Percentiles rank a stretch among this genome's conserved stretches.
phyloP scores from a whole-genome alignment of 331 rosid species.

The Dryas integrifolia region DNA sequence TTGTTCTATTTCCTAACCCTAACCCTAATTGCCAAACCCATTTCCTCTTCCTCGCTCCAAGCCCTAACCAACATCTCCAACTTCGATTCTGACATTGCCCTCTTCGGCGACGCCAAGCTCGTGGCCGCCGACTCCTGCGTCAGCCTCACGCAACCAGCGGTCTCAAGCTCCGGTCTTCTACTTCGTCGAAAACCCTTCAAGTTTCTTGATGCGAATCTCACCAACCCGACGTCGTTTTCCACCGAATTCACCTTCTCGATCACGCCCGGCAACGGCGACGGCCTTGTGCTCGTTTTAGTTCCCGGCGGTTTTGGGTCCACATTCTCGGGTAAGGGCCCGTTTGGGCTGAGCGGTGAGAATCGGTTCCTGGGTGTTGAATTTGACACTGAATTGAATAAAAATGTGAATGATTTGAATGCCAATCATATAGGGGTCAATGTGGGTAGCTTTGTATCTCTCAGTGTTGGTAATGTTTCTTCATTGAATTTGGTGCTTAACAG shows the following conservation, averaged over 20 bases:
- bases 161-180: conserved; percentile 50
- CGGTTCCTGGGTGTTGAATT: conserved; percentile 43
- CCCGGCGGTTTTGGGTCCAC: conserved; percentile 27
- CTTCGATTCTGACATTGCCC: conserved; percentile 45
- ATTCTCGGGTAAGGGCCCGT: conserved; percentile 28
- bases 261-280: conserved; percentile 42
- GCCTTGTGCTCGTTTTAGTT: conserved; percentile 38
- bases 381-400: conserved; percentile 35
- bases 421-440: conserved; percentile 46
- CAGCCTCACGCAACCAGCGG: conserved; percentile 35
- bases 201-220: conserved; percentile 9
- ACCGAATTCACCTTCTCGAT: conserved; percentile 49
- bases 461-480: conserved; percentile 35
- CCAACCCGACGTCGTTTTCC: conserved; percentile 35
- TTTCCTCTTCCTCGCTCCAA: conserved; percentile 30
- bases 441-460: conserved; percentile 43
- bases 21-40: conserved; percentile 27
- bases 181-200: conserved; percentile 33
- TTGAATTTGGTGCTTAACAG: conserved; percentile 34
- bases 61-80: conserved; percentile 24
- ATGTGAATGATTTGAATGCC: conserved; percentile 33
- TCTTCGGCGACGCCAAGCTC: conserved; percentile 52
- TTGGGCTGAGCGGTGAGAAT: conserved; percentile 30
- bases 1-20: conserved; percentile 19
- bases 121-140: conserved; percentile 29